Percentiles rank a stretch among this genome's conserved stretches.
Evolutionary conservation across 768 basidiomycete species (phyloP).

Genomic region (Xerocomellus amylosporus): DNA sequence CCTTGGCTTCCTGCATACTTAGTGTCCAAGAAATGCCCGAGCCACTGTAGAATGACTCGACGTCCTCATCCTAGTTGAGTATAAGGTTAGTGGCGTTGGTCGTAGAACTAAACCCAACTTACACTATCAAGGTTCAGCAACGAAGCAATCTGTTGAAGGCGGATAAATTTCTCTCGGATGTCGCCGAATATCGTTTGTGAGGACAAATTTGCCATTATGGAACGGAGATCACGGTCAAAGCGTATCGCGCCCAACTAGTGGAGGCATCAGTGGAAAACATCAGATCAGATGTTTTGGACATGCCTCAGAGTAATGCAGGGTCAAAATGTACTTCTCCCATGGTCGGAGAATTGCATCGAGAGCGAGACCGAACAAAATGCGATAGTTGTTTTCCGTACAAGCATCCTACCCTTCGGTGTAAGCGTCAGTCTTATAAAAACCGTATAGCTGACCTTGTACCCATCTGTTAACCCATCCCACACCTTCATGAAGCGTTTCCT

Average conservation of each 20-base stretch:
- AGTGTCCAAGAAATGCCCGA: slow-evolving; percentile 91
- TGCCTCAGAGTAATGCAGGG: slow-evolving; percentile 87
- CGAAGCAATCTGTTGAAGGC: slow-evolving; percentile 91
- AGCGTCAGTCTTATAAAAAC: neutral
- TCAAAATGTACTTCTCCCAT: slow-evolving; percentile 87
- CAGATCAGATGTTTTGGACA: slow-evolving; percentile 11
- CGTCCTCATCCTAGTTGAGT: slow-evolving; percentile 76
- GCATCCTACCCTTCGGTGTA: slow-evolving; percentile 52
- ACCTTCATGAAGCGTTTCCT: slow-evolving; percentile 86
- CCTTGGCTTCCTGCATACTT: slow-evolving; percentile 70
- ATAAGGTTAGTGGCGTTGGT: slow-evolving; percentile 4
- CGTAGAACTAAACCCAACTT: slow-evolving; percentile 2
- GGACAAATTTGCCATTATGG: slow-evolving; percentile 78
- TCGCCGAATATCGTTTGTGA: slow-evolving; percentile 90
- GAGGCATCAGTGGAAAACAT: slow-evolving; percentile 1
- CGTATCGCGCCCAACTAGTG: slow-evolving; percentile 89
- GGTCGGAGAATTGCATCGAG: slow-evolving; percentile 89
- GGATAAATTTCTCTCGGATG: slow-evolving; percentile 84
- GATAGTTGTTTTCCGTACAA: slow-evolving; percentile 87
- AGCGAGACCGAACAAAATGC: slow-evolving; percentile 78
- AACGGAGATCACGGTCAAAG: slow-evolving; percentile 88
- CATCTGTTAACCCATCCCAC: slow-evolving; percentile 85
- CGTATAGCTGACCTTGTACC: slow-evolving; percentile 66
- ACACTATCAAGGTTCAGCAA: slow-evolving; percentile 85
- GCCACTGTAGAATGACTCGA: slow-evolving; percentile 91